Evolutionary conservation across 2,329 filamentous ascomycete species (phyloP).

Genomic region (Chaetomiaceae sp.): DNA sequence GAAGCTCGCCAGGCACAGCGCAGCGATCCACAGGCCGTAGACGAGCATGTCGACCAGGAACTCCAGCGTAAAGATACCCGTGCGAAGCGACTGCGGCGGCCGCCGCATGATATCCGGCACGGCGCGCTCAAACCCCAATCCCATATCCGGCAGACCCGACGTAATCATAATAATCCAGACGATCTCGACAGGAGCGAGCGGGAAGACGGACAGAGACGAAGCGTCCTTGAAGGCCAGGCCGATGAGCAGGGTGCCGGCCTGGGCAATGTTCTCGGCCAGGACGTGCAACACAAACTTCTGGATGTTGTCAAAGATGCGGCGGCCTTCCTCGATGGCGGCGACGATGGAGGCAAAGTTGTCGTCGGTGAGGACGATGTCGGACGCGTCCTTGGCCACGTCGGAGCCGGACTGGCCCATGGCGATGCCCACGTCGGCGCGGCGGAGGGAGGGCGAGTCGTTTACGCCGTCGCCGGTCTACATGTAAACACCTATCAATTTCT

Average conservation of each 20-base stretch:
- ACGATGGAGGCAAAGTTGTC: slow-evolving; percentile 83
- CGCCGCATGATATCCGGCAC: slow-evolving; percentile 63
- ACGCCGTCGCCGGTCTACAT: slow-evolving; percentile 63
- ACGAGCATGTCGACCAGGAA: slow-evolving; percentile 63
- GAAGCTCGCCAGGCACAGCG: slow-evolving; percentile 59
- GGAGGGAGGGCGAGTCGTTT: slow-evolving; percentile 69
- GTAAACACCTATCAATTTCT: not conserved
- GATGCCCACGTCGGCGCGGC: slow-evolving; percentile 70
- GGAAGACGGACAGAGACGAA: slow-evolving; percentile 59
- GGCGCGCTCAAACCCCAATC: slow-evolving; percentile 66
- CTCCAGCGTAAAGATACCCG: slow-evolving; percentile 62
- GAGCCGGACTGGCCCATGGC: slow-evolving; percentile 69
- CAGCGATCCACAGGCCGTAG: slow-evolving; percentile 62
- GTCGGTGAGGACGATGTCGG: slow-evolving; percentile 82
- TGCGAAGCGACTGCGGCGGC: slow-evolving; percentile 57
- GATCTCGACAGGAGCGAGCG: slow-evolving; percentile 67
- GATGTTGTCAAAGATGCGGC: slow-evolving; percentile 68
- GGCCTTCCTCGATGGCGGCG: slow-evolving; percentile 66
- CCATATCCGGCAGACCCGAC: slow-evolving; percentile 66
- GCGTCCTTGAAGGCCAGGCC: slow-evolving; percentile 65
- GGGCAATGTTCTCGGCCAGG: slow-evolving; percentile 66
- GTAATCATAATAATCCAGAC: slow-evolving; percentile 75
- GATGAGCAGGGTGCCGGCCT: slow-evolving; percentile 64
- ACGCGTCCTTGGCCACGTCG: slow-evolving; percentile 74
- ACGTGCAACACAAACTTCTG: slow-evolving; percentile 67